phyloP scores from a whole-genome alignment of 495 filamentous ascomycete species.

The Penicillium cinerascens region DNA sequence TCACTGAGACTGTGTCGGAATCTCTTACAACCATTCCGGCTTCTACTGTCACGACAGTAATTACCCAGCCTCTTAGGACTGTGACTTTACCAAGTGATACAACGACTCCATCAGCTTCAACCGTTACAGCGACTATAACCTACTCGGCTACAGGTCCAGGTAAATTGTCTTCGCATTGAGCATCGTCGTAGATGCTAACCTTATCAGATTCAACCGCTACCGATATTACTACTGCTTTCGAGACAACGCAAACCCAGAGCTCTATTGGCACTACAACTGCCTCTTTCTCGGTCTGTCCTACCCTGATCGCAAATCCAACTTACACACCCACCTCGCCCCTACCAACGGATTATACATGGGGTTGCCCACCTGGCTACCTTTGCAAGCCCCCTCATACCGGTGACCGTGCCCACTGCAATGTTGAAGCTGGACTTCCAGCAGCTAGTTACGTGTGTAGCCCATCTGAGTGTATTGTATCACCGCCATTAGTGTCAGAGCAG shows the following conservation, averaged over 20 bases:
- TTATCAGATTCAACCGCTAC: constrained; percentile 5
- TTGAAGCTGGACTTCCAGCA: constrained; percentile 53
- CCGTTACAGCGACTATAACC: constrained; percentile 6
- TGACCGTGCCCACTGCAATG: constrained; percentile 42
- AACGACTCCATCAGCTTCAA: constrained; percentile 3
- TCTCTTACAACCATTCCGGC: constrained; percentile 11
- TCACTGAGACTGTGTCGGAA: background rate
- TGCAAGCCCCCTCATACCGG: constrained; percentile 40
- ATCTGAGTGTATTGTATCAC: constrained; percentile 50
- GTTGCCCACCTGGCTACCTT: constrained; percentile 60
- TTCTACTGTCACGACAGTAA: constrained; percentile 9
- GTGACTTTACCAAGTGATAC: constrained; percentile 8
- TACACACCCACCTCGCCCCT: constrained; percentile 29
- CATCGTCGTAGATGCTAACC: background rate
- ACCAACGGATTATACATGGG: constrained; percentile 45
- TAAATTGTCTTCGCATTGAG: background rate
- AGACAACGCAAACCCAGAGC: constrained; percentile 4
- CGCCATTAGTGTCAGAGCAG: constrained; percentile 28
- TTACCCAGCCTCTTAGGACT: constrained; percentile 7
- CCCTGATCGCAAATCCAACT: constrained; percentile 28
- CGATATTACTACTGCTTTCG: background rate
- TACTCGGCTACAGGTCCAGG: constrained; percentile 4
- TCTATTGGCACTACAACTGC: constrained; percentile 1
- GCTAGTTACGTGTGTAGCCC: constrained; percentile 52
- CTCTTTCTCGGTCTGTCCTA: constrained; percentile 30